These are phyloP conservation scores for Amaranthus tricolor DNA, from an alignment of 179 eudicot genomes.

Conservation along the genomic window DNA sequence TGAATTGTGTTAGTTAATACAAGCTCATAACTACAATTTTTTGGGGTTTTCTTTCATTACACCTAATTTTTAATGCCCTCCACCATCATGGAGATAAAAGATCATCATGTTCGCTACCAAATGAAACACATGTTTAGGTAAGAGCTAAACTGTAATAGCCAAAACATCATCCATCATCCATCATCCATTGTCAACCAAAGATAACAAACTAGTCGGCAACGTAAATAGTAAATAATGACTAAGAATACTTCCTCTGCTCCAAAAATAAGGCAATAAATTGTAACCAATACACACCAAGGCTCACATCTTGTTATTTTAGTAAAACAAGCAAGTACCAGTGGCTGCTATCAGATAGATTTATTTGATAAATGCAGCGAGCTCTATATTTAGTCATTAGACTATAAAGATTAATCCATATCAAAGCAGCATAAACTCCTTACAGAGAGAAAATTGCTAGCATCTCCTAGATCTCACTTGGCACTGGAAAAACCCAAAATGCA, in stretches of 20 bases:
- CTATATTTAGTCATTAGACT: neutral
- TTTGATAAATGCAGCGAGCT: no score
- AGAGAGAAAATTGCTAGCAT: neutral
- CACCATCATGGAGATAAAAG: neutral
- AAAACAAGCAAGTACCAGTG: no score
- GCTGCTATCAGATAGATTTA: no score
- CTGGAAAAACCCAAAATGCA: neutral
- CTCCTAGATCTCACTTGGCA: neutral
- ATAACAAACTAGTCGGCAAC: neutral
- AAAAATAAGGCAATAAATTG: neutral
- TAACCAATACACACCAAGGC: no score
- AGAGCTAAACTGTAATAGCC: no score
- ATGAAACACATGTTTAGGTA: no score
- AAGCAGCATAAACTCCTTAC: neutral
- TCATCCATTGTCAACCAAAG: no score
- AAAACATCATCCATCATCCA: no score
- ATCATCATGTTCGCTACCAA: no score
- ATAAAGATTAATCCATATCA: neutral
- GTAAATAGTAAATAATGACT: neutral
- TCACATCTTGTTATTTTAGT: no score
- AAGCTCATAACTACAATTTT: neutral
- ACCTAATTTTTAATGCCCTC: neutral
- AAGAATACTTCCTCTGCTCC: neutral
- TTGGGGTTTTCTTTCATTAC: neutral
- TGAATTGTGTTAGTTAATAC: neutral